Conservation (phyloP, 805 yeast genomes). For the Saturnispora bothae region DNA sequence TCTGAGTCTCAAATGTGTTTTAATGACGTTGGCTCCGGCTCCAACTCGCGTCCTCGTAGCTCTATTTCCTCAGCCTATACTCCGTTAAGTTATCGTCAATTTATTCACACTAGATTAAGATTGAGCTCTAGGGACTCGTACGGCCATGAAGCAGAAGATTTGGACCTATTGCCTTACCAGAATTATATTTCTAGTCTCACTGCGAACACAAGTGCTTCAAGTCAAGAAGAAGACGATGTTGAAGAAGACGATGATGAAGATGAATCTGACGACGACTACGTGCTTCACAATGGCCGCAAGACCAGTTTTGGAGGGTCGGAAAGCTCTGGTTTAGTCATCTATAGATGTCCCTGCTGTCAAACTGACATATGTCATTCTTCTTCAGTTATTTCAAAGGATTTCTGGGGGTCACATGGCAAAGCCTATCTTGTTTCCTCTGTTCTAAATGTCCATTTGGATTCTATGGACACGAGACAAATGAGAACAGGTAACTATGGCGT, state of each 20-base stretch:
- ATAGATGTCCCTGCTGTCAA: conserved; percentile 26
- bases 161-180: neutral
- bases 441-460: conserved; percentile 18
- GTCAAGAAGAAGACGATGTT: neutral
- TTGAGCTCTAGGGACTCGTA: too few species aligned
- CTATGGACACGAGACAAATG: conserved; percentile 22
- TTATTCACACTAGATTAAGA: too few species aligned
- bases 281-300: neutral
- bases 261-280: neutral
- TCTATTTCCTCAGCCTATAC: neutral
- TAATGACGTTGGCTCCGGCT: too few species aligned
- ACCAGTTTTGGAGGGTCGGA: neutral
- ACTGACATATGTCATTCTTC: conserved; percentile 24
- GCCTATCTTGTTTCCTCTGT: conserved; percentile 26
- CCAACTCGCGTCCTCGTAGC: too few species aligned
- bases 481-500: conserved; percentile 27
- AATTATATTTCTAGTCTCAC: neutral
- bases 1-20: too few species aligned
- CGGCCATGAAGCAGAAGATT: neutral
- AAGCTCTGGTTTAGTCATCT: conserved; percentile 1
- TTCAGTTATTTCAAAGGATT: conserved; percentile 25
- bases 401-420: conserved; percentile 26
- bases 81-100: neutral
- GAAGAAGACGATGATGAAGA: conserved; percentile 1
- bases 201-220: too few species aligned